Conservation (phyloP, 176 grass and related monocot genomes). For the Juncus inflexus region DNA sequence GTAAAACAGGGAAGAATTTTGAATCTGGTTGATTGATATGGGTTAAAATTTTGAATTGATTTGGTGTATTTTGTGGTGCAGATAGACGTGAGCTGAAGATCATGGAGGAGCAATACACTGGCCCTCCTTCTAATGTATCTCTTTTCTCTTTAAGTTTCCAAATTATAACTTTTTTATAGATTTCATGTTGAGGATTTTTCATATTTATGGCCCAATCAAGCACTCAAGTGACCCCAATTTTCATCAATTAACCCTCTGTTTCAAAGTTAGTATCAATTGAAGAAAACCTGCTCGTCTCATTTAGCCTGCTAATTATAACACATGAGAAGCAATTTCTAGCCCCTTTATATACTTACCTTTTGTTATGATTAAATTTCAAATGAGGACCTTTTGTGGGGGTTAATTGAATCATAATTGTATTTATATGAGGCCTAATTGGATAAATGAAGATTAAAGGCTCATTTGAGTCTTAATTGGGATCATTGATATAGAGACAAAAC, state of each 20-base stretch:
- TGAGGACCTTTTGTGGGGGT: not conserved
- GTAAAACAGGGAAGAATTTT: not conserved
- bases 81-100: constrained; percentile 85
- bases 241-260: too few species aligned
- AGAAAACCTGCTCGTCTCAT: too few species aligned
- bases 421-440: not conserved
- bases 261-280: too few species aligned
- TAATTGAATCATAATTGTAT: not conserved
- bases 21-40: constrained; percentile 12
- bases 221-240: too few species aligned
- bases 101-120: constrained; percentile 77
- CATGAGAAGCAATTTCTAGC: too few species aligned
- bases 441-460: not conserved
- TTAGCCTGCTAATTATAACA: too few species aligned
- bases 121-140: constrained; percentile 53
- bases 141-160: not conserved
- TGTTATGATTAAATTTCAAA: too few species aligned
- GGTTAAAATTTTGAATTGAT: not conserved
- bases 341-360: too few species aligned
- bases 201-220: too few species aligned
- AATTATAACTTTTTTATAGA: not conserved
- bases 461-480: not conserved
- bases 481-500: too few species aligned
- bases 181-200: too few species aligned
- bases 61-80: constrained; percentile 25